Evolutionary conservation across 129 eudicot species (phyloP), one percentile per base, ranked within the genome.

Genomic region (Arctium lappa): DNA sequence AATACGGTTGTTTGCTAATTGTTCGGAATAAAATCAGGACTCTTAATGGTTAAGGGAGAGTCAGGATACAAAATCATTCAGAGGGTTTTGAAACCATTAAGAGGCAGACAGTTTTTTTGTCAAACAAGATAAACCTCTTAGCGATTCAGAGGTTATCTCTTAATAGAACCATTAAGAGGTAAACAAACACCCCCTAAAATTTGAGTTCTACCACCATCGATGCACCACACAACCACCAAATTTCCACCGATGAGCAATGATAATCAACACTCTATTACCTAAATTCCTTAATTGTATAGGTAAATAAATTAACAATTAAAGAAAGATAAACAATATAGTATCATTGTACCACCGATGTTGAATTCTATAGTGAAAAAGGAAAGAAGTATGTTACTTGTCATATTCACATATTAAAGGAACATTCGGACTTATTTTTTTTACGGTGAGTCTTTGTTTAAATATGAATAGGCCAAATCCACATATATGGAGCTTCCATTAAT

Each of bases 311-410:
- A 5, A 50, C 12, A 27, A 36, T 33, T 60, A 15, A 18, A 15
- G 36, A 60, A 60, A 11, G 15, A 29, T 15, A 18, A 63, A 77
- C 18, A 38, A 13, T 1, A 65, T 11, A 34, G 32, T 66, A 66
- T 66, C 3, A 16, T 66, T 34, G 81, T 34, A 60, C 63, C 33
- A 27, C 6, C 18, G 13, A 56, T 12, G 30, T 40, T 60, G 46
- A 73, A 78, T 56, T 72, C 2, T 7, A 15, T 40, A 44, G 48
- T n/a, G 32, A 40, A 46, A 72, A 42, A 72, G 74, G 74, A 36
- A 60, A 84, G 8, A 73, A 44, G 73, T 83, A 53, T n/a, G 78
- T 72, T 78, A 78, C 82, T 69, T 18, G 82, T 70, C 86, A 34
- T 40, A 12, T 30, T 77, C 83, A 72, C 50, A 72, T n/a, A 60